Percentiles rank a stretch among this genome's conserved stretches.
These are phyloP conservation scores for Kodamaea plutei DNA, from an alignment of 1,139 yeast species.

Conservation along the genomic window DNA sequence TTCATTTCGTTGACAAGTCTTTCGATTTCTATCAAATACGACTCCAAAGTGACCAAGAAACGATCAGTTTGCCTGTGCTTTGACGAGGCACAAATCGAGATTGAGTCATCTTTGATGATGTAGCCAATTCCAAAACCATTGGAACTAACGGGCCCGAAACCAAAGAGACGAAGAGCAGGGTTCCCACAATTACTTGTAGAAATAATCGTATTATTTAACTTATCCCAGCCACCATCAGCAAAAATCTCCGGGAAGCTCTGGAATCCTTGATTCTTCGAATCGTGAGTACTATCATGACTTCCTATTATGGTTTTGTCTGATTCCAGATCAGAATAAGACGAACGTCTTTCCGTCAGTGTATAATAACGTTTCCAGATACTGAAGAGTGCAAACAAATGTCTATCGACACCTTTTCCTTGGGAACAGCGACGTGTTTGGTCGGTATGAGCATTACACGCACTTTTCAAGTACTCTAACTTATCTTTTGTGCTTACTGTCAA, in stretches of 20 bases:
- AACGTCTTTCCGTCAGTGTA: constrained; percentile 17
- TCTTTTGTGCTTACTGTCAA: constrained; percentile 53
- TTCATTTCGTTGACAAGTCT: constrained; percentile 46
- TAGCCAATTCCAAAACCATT: constrained; percentile 93
- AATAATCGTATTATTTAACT: constrained; percentile 52
- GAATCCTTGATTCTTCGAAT: constrained; percentile 12
- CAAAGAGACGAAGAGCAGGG: constrained; percentile 81
- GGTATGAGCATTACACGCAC: constrained; percentile 71
- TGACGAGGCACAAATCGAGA: constrained; percentile 82
- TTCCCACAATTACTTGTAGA: constrained; percentile 59
- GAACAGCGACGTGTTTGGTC: constrained; percentile 66
- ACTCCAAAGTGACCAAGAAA: constrained; percentile 69
- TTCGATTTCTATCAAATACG: constrained; percentile 63
- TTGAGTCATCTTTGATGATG: constrained; percentile 79
- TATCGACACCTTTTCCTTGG: constrained; percentile 80
- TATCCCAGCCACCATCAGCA: constrained; percentile 70
- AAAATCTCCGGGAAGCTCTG: constrained; percentile 45
- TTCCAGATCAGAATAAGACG: constrained; percentile 8
- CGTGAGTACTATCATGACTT: constrained; percentile 1
- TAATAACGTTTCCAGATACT: constrained; percentile 84
- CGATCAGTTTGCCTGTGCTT: constrained; percentile 88
- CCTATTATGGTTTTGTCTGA: constrained; percentile 20
- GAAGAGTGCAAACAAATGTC: constrained; percentile 82
- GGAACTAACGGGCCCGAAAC: constrained; percentile 88
- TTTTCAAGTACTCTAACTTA: constrained; percentile 56